phyloP scores from a whole-genome alignment of 2,329 filamentous ascomycete species.

The Aureobasidium namibiae region DNA sequence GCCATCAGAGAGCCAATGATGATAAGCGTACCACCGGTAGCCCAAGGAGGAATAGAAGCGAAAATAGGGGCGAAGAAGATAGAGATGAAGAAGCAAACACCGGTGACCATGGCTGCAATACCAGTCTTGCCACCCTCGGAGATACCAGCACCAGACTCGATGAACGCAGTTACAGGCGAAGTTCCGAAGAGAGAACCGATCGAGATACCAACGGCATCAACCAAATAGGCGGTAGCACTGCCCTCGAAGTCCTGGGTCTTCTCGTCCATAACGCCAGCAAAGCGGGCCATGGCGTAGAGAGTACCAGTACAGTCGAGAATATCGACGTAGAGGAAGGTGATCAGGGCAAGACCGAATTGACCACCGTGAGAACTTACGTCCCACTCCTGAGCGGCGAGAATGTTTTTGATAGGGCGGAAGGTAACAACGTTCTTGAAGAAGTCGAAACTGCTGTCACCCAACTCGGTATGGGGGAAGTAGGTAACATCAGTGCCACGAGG shows the following conservation, averaged over 20 bases:
- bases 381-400: conserved; percentile 67
- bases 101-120: conserved; percentile 70
- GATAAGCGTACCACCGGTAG: conserved; percentile 79
- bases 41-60: conserved; percentile 81
- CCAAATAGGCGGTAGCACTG: conserved; percentile 72
- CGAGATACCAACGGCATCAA: conserved; percentile 73
- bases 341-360: conserved; percentile 73
- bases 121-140: conserved; percentile 80
- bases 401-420: conserved; percentile 67
- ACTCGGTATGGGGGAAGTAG: conserved; percentile 65
- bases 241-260: conserved; percentile 82
- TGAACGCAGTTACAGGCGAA: conserved; percentile 76
- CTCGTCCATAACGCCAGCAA: conserved; percentile 71
- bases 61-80: conserved; percentile 89
- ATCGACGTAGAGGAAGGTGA: conserved; percentile 86
- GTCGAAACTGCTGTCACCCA: conserved; percentile 64
- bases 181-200: conserved; percentile 71
- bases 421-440: conserved; percentile 85
- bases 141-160: conserved; percentile 76
- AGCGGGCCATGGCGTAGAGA: conserved; percentile 82
- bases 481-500: conserved; percentile 67
- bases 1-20: conserved; percentile 87
- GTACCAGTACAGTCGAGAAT: conserved; percentile 83
- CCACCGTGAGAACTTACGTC: conserved; percentile 58
- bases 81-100: conserved; percentile 76